A percentile compares a stretch with the other conserved stretches of the same genome.
Conservation (phyloP, 2,329 filamentous ascomycete species). For the Blumeria hordei region DNA sequence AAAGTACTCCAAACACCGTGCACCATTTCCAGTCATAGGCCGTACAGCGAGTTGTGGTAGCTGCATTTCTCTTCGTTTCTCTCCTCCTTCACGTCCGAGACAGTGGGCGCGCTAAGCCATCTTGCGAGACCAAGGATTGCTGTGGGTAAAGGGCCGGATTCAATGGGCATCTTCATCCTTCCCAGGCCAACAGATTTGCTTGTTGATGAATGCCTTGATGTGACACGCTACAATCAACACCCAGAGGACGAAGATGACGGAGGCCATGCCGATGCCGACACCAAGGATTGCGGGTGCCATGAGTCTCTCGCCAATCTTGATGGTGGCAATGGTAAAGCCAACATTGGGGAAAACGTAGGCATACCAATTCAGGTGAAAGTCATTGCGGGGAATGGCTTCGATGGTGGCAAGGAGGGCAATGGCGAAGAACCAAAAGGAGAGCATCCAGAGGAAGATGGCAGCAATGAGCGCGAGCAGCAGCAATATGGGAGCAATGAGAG, state of each 20-base stretch:
- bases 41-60: too few relatives aligned
- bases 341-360: conserved; percentile 38
- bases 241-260: conserved; percentile 17
- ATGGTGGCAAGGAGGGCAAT: conserved; percentile 18
- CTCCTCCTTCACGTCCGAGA: too few relatives aligned
- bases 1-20: too few relatives aligned
- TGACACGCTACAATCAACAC: conserved; percentile 11
- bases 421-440: conserved; percentile 31
- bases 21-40: too few relatives aligned
- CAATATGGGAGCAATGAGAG: conserved; percentile 16
- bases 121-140: too few relatives aligned
- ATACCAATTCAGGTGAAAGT: conserved; percentile 39
- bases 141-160: too few relatives aligned
- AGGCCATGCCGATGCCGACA: conserved; percentile 25
- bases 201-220: conserved; percentile 12
- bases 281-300: conserved; percentile 22
- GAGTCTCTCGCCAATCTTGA: conserved; percentile 26
- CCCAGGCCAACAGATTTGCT: conserved; percentile 16
- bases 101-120: too few relatives aligned
- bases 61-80: too few relatives aligned
- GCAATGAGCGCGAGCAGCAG: conserved; percentile 18
- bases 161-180: conserved; percentile 13
- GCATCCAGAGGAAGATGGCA: conserved; percentile 37
- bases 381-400: conserved; percentile 20
- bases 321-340: conserved; percentile 31